Conservation (phyloP, 164 flowering plant genomes). For the Saururus chinensis region DNA sequence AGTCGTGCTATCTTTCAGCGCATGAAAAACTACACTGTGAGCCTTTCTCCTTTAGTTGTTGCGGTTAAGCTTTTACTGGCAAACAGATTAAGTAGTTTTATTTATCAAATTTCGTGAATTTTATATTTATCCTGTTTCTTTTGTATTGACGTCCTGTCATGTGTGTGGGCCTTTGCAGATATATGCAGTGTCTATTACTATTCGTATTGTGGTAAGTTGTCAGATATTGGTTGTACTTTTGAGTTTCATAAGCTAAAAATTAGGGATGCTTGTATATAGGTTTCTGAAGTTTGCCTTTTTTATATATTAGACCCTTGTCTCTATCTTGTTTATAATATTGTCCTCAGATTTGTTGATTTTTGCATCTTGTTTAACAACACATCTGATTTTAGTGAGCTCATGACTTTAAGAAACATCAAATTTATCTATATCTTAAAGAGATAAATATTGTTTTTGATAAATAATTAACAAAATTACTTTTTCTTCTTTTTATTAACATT, state of each 20-base stretch:
- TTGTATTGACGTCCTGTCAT: background rate
- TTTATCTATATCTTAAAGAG: too few species aligned
- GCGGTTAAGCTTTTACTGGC: background rate
- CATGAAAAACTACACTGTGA: conserved; percentile 90
- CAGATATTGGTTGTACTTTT: background rate
- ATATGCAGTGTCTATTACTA: conserved; percentile 92
- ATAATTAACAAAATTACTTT: too few species aligned
- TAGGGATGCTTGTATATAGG: background rate
- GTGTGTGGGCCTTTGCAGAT: conserved; percentile 34
- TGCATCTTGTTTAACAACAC: too few species aligned
- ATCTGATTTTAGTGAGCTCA: too few species aligned
- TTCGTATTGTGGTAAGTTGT: conserved; percentile 54
- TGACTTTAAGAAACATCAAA: too few species aligned
- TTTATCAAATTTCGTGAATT: background rate
- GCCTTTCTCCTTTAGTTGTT: background rate
- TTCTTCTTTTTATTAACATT: too few species aligned
- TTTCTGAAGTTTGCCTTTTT: too few species aligned
- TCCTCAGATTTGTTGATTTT: too few species aligned
- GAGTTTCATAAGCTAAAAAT: background rate
- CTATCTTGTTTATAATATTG: too few species aligned
- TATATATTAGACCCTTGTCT: background rate
- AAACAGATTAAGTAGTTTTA: background rate
- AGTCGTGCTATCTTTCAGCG: conserved; percentile 86
- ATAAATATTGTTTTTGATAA: too few species aligned
- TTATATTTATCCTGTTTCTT: background rate